Percentiles rank a stretch among this genome's conserved stretches.
Evolutionary conservation across 2,329 filamentous ascomycete genomes (phyloP).

Genomic region (Lachnellula suecica): DNA sequence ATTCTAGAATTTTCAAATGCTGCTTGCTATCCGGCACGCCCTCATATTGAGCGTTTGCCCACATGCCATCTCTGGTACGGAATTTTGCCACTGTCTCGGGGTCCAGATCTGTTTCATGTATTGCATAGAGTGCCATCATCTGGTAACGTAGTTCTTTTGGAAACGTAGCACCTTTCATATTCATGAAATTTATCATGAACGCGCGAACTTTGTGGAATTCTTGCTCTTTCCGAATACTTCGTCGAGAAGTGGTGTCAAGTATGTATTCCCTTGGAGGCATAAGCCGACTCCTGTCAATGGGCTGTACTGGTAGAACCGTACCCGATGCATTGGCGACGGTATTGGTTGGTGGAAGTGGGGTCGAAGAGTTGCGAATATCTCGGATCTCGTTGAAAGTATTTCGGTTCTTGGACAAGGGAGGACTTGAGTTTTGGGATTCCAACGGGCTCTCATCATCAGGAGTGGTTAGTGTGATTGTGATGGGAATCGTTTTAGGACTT

Average conservation of each 20-base stretch:
- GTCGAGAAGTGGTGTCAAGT: constrained; percentile 8
- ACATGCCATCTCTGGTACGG: background rate
- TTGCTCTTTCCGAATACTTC: constrained; percentile 13
- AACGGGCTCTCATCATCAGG: constrained; percentile 11
- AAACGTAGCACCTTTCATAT: constrained; percentile 22
- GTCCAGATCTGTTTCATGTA: constrained; percentile 21
- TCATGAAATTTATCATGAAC: constrained; percentile 26
- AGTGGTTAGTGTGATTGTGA: constrained; percentile 27
- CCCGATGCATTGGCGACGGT: background rate
- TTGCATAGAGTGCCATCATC: constrained; percentile 27
- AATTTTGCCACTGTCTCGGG: constrained; percentile 16
- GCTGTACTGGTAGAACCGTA: background rate
- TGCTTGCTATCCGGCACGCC: constrained; percentile 6
- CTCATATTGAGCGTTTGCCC: constrained; percentile 9
- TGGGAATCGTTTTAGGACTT: constrained; percentile 8
- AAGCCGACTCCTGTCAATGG: constrained; percentile 14
- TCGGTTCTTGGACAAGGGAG: background rate
- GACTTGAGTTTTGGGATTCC: background rate
- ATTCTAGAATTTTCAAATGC: constrained; percentile 10
- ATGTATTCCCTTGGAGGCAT: constrained; percentile 21
- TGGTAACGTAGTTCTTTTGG: constrained; percentile 16
- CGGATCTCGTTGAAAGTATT: background rate
- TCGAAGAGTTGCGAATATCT: background rate
- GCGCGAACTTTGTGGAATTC: constrained; percentile 23
- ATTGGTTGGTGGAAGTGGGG: background rate